Percentiles rank a stretch among this genome's conserved stretches.
phyloP scores from a whole-genome alignment of 192 early-diverging fungal species.

The Coemansia umbellata region DNA sequence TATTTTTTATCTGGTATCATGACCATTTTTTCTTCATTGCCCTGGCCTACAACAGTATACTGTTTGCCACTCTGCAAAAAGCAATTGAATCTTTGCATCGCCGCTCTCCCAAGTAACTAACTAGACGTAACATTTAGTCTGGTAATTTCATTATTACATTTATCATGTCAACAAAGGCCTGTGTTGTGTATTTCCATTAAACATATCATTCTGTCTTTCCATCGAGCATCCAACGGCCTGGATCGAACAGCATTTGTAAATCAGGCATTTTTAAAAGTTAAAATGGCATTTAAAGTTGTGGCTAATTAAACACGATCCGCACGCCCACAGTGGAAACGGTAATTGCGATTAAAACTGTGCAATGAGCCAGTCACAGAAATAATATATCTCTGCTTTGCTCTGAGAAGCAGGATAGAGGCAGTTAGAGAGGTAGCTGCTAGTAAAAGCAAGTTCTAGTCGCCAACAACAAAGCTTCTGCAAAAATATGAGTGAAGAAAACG shows the following conservation, averaged over 20 bases:
- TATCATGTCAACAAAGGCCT: too few relatives aligned
- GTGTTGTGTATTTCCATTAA: too few relatives aligned
- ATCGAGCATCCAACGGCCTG: too few relatives aligned
- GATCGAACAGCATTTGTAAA: neutral
- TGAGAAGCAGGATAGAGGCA: slow-evolving; percentile 39
- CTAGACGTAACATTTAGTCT: too few relatives aligned
- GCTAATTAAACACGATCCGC: neutral
- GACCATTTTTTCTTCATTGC: too few relatives aligned
- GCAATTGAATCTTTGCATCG: too few relatives aligned
- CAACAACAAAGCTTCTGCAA: slow-evolving; percentile 34
- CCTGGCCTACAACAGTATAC: too few relatives aligned
- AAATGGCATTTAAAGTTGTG: neutral
- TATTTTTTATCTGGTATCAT: too few relatives aligned
- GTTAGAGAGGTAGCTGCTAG: neutral
- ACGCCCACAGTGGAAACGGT: neutral
- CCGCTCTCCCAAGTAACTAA: too few relatives aligned
- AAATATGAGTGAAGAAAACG: slow-evolving; percentile 7
- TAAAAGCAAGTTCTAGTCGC: slow-evolving; percentile 1
- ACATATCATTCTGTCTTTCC: too few relatives aligned
- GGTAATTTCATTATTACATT: too few relatives aligned
- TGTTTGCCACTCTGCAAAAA: too few relatives aligned
- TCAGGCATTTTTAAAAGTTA: neutral
- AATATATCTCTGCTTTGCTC: slow-evolving; percentile 6
- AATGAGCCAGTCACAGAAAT: neutral
- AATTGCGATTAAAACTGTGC: neutral